phyloP scores from a whole-genome alignment of 1,284 basidiomycete species.

The Trametes pubescens region DNA sequence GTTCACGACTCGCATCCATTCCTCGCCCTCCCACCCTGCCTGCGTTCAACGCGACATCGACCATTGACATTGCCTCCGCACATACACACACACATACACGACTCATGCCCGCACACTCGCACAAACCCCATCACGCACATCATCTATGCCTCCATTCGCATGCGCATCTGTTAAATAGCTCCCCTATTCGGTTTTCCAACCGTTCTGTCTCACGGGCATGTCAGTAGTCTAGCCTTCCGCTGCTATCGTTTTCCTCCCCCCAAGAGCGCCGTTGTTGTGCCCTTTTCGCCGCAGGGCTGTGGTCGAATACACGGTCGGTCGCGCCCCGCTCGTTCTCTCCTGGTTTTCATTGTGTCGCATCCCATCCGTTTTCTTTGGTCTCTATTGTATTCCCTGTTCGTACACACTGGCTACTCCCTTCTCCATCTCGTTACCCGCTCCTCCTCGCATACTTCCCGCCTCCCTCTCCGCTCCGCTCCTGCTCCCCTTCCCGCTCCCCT shows the following conservation, averaged over 20 bases:
- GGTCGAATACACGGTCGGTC: conserved; percentile 12
- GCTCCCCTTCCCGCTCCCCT: background rate
- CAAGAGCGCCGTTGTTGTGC: background rate
- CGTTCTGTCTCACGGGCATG: conserved; percentile 16
- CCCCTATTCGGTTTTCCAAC: background rate
- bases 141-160: conserved; percentile 2
- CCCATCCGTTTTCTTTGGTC: background rate
- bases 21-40: background rate
- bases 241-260: conserved; percentile 11
- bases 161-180: conserved; percentile 14
- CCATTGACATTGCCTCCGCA: background rate
- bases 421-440: background rate
- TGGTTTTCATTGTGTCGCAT: background rate
- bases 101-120: background rate
- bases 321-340: background rate
- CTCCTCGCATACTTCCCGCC: background rate
- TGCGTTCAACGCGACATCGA: conserved; percentile 1
- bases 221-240: conserved; percentile 16
- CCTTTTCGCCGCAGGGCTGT: conserved; percentile 16
- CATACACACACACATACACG: background rate
- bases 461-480: background rate
- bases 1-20: conserved; percentile 15
- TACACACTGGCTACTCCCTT: background rate
- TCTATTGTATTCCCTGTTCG: background rate
- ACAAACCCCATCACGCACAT: conserved; percentile 1